Conservation (phyloP, 176 grass and related monocot species). For the Tuctoria greenei region DNA sequence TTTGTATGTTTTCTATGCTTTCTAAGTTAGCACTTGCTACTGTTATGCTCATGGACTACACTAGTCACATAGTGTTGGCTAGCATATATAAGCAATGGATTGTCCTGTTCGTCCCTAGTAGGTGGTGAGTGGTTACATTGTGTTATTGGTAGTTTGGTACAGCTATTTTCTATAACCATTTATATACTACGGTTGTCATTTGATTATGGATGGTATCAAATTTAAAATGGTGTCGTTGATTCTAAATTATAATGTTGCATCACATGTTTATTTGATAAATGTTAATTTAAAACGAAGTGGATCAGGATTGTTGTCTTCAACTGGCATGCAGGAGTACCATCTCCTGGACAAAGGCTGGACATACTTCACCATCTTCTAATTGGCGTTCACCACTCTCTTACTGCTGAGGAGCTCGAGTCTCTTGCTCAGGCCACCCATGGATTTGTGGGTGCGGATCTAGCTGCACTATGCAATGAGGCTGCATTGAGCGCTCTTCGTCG, state of each 20-base stretch:
- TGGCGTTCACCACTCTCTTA: conserved; percentile 63
- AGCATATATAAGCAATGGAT: neutral
- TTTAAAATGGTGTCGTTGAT: neutral
- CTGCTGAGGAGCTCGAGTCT: conserved; percentile 40
- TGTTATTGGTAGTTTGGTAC: neutral
- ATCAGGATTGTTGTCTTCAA: conserved; percentile 9
- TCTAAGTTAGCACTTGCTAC: conserved; percentile 1
- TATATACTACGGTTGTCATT: conserved; percentile 3
- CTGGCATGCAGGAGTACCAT: conserved; percentile 75
- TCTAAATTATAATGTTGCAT: neutral
- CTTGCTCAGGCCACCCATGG: conserved; percentile 76
- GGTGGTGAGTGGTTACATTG: neutral
- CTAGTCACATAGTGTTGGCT: neutral
- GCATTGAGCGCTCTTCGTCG: conserved; percentile 61
- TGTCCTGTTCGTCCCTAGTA: neutral
- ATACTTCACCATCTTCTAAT: conserved; percentile 68
- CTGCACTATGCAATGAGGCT: conserved; percentile 86
- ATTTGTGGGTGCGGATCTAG: conserved; percentile 95
- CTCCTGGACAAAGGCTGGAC: conserved; percentile 73
- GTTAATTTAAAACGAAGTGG: neutral
- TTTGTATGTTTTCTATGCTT: conserved; percentile 6
- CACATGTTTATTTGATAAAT: conserved; percentile 23
- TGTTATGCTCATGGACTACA: neutral
- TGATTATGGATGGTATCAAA: neutral
- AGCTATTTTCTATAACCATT: neutral